Conservation (phyloP, 768 basidiomycete genomes). For the Daedaleopsis sinensis region DNA sequence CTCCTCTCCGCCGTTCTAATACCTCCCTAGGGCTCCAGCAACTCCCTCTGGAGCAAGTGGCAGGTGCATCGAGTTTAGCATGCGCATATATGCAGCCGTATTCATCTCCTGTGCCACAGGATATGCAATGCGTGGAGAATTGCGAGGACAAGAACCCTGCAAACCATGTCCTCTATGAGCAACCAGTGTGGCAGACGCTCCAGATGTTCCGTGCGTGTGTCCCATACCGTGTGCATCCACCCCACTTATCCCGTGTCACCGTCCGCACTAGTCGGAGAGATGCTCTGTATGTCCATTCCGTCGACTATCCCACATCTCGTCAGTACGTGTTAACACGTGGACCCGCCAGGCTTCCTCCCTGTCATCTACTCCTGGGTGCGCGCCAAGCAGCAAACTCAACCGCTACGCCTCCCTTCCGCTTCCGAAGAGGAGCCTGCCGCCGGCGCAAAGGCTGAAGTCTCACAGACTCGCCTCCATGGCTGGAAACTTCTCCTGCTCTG, state of each 20-base stretch:
- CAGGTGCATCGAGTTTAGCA: slow-evolving; percentile 50
- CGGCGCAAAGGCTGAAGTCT: slow-evolving; percentile 23
- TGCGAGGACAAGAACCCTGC: slow-evolving; percentile 67
- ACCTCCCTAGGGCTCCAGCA: slow-evolving; percentile 64
- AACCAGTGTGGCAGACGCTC: slow-evolving; percentile 91
- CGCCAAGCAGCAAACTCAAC: slow-evolving; percentile 44
- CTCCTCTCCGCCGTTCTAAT: not conserved
- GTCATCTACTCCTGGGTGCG: slow-evolving; percentile 72
- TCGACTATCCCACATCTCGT: slow-evolving; percentile 16
- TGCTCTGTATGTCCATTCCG: slow-evolving; percentile 70
- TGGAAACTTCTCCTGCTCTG: slow-evolving; percentile 78
- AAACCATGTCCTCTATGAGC: slow-evolving; percentile 80
- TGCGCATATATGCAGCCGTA: not conserved
- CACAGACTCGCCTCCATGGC: slow-evolving; percentile 53
- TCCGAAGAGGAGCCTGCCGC: slow-evolving; percentile 40
- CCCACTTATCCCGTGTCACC: slow-evolving; percentile 33
- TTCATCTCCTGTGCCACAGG: slow-evolving; percentile 43
- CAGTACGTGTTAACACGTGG: slow-evolving; percentile 16
- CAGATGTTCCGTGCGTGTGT: slow-evolving; percentile 82
- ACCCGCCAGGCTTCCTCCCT: slow-evolving; percentile 74
- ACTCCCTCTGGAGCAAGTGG: slow-evolving; percentile 83
- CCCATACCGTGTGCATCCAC: slow-evolving; percentile 12
- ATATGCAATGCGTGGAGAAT: slow-evolving; percentile 99
- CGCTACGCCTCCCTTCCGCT: slow-evolving; percentile 60
- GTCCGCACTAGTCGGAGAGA: slow-evolving; percentile 79